Percentiles rank a stretch among this genome's conserved stretches.
These are phyloP conservation scores for Solanum hybrid DNA, from an alignment of 305 asterid genomes.

Conservation along the genomic window DNA sequence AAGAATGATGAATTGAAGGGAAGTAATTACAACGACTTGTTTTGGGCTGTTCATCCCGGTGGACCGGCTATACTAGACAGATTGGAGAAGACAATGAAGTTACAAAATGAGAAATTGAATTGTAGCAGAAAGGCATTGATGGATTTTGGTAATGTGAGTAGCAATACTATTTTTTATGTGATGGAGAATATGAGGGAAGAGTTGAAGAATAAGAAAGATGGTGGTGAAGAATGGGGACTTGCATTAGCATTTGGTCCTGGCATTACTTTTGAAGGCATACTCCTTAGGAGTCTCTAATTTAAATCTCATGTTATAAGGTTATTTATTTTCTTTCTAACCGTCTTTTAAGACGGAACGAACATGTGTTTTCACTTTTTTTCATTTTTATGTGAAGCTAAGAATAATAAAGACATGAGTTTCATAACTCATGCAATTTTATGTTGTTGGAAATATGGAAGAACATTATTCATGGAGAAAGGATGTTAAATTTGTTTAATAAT, in stretches of 20 bases:
- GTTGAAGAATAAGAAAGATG: constrained; percentile 25
- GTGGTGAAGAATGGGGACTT: constrained; percentile 75
- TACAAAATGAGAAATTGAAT: constrained; percentile 42
- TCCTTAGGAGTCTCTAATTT: constrained; percentile 50
- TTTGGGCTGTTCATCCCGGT: constrained; percentile 97
- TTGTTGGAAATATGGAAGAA: background rate
- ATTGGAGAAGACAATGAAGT: constrained; percentile 42
- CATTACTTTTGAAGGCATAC: constrained; percentile 87
- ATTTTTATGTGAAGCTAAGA: background rate
- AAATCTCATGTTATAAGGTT: background rate
- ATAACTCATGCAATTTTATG: background rate
- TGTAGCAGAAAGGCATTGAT: constrained; percentile 82
- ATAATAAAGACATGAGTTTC: background rate
- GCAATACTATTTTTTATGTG: constrained; percentile 79
- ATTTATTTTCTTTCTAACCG: background rate
- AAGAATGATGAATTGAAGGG: constrained; percentile 26
- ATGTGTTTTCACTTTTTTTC: background rate
- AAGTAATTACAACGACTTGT: constrained; percentile 42
- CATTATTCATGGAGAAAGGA: background rate
- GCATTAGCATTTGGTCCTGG: constrained; percentile 94
- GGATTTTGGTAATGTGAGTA: constrained; percentile 88
- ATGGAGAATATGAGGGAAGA: constrained; percentile 79
- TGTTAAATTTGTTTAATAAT: background rate
- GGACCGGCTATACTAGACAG: constrained; percentile 89
- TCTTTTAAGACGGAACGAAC: background rate